Evolutionary conservation across 2,329 filamentous ascomycete species (phyloP).

Genomic region (Aspergillus quadricinctus): DNA sequence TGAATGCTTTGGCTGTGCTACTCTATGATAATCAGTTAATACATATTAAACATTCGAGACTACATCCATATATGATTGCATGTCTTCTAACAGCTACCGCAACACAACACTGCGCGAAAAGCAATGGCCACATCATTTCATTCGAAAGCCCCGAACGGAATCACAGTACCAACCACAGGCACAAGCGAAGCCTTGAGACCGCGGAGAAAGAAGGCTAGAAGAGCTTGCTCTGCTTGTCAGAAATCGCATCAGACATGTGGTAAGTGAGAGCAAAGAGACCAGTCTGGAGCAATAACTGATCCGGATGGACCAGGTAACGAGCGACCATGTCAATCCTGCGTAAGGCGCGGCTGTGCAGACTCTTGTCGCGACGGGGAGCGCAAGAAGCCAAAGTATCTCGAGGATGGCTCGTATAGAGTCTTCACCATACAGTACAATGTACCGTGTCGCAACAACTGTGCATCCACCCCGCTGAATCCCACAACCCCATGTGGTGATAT

Average conservation of each 20-base stretch:
- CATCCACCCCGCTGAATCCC: background rate
- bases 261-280: background rate
- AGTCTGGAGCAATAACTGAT: background rate
- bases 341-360: background rate
- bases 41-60: background rate
- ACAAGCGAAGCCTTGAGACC: background rate
- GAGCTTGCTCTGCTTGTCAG: background rate
- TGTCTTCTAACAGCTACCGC: background rate
- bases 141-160: background rate
- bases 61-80: background rate
- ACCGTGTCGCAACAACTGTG: background rate
- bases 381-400: conserved; percentile 3
- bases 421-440: background rate
- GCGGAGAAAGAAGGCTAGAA: background rate
- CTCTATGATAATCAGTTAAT: background rate
- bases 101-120: background rate
- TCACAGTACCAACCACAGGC: background rate
- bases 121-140: background rate
- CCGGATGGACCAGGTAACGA: background rate
- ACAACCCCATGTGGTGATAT: background rate
- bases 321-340: background rate
- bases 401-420: background rate
- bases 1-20: background rate
- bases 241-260: background rate
- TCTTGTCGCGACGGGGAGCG: background rate